Evolutionary conservation across 176 grass and related monocot species (phyloP), one percentile per base, ranked within the genome.

Genomic region (Eremochloa ophiuroides): DNA sequence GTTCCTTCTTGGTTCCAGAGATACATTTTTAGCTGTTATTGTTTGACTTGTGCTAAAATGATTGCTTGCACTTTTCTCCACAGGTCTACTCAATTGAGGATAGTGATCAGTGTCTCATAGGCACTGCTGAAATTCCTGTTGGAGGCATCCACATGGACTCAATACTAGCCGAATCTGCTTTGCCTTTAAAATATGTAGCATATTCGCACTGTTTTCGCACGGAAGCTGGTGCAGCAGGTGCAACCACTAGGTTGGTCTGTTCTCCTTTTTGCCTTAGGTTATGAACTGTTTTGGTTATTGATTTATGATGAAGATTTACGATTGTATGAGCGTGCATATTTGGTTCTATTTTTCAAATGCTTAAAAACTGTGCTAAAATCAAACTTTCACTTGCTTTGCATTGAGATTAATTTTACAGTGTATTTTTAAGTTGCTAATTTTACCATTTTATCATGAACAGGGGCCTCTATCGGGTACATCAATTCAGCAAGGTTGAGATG

Each of bases 401-500:
- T 66, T 59, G 38, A 63, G 20, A 64, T 43, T 81, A 5, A 28
- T 63, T 63, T 55, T 62, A 39, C 56, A 2, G 3, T 35, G 14
- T 15, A 44, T 75, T 50, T 65, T 29, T 22, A 70, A 66, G 5
- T 67, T 35, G 62, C 62, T 83, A 42, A 76, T 5, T 83, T 80
- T 55, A 17, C 41, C n/a, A 34, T 59, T 73, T 68, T 85, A 53
- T 80, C 30, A 28, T 95, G 76, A 81, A 80, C 73, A 99, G 88
- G 82, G 96, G 91, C 25, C 88, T 99, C 27, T 99, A 99, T 79
- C 86, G 91, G 37, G 93, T 99, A 35, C 96, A 99, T 73, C 96
- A 99, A 75, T 99, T 99, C 78, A 99, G 93, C 79, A 95, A 99
- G 93, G 96, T 99, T 67, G 96, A 99, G 82, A 99, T 99, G 93